A percentile compares a stretch with the other conserved stretches of the same genome.
phyloP scores from a whole-genome alignment of 352 stramenopile species.

The Globisporangium viniferum region DNA sequence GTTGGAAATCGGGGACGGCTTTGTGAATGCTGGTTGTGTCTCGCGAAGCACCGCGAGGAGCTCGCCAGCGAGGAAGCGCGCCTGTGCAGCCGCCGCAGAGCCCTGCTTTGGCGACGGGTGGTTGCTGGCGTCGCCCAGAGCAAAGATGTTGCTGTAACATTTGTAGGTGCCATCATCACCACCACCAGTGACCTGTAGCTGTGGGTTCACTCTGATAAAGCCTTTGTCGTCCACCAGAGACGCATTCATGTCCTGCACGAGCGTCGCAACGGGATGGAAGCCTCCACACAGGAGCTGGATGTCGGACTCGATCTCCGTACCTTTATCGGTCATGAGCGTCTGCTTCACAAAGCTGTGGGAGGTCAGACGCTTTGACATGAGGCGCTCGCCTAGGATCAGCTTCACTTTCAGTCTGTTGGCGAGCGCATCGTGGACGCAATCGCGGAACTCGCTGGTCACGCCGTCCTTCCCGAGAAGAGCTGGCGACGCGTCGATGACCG shows the following conservation, averaged over 20 bases:
- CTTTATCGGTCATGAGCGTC: background rate
- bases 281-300: slow-evolving; percentile 2
- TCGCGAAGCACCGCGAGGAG: background rate
- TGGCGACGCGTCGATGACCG: background rate
- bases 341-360: background rate
- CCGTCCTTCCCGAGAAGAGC: background rate
- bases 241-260: background rate
- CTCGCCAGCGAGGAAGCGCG: background rate
- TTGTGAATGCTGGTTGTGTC: background rate
- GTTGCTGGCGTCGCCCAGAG: background rate
- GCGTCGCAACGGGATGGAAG: background rate
- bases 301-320: background rate
- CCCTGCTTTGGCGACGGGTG: background rate
- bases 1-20: background rate
- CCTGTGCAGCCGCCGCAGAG: background rate
- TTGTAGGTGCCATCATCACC: background rate
- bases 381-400: background rate
- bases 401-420: background rate
- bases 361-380: background rate
- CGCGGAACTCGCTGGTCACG: background rate
- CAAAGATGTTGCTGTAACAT: background rate
- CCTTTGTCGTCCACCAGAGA: background rate
- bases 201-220: background rate
- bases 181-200: background rate
- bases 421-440: background rate